A percentile compares a stretch with the other conserved stretches of the same genome.
Evolutionary conservation across 805 yeast species (phyloP).

Genomic region (Wickerhamiella kurtzmanii): DNA sequence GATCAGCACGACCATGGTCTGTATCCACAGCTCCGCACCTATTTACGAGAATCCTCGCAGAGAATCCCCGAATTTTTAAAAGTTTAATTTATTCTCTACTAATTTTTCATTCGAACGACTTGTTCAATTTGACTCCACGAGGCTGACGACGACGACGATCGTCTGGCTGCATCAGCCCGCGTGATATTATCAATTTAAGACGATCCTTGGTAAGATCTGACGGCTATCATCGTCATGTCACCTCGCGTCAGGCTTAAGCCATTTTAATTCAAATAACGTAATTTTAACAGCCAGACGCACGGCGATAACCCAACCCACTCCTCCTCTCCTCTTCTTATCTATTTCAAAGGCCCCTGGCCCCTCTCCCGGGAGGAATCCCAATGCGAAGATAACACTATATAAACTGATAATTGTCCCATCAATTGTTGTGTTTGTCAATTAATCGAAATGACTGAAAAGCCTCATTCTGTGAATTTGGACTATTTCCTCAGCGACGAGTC

Average conservation of each 20-base stretch:
- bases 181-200: neutral
- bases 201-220: too few relatives aligned
- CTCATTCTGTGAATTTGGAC: constrained; percentile 51
- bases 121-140: too few relatives aligned
- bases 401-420: too few relatives aligned
- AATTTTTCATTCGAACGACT: too few relatives aligned
- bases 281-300: neutral
- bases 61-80: neutral
- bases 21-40: constrained; percentile 10
- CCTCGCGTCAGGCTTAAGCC: too few relatives aligned
- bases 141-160: neutral
- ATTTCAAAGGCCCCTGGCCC: too few relatives aligned
- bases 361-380: too few relatives aligned
- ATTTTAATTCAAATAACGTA: neutral
- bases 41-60: constrained; percentile 1
- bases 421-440: neutral
- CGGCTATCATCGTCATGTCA: too few relatives aligned
- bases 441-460: constrained; percentile 8
- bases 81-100: too few relatives aligned
- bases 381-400: too few relatives aligned
- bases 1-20: constrained; percentile 8
- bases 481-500: constrained; percentile 71
- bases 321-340: too few relatives aligned
- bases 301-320: neutral
- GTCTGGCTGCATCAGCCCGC: neutral